Percentiles rank a stretch among this genome's conserved stretches.
phyloP scores from a whole-genome alignment of 176 grass and related monocot species.

The Lolium rigidum region DNA sequence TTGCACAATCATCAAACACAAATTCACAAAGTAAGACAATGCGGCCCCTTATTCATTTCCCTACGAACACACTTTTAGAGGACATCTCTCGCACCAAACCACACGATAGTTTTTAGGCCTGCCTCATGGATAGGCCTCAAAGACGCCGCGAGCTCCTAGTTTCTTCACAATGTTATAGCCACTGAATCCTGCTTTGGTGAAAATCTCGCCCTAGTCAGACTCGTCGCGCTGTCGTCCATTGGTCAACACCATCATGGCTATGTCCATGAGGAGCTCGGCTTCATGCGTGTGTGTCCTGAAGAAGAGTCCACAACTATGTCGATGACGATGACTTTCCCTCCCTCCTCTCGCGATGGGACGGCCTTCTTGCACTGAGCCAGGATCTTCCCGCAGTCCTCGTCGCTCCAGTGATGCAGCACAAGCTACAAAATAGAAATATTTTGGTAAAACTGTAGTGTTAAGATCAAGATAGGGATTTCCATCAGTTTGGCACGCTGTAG shows the following conservation, averaged over 20 bases:
- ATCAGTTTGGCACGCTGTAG: too few relatives aligned
- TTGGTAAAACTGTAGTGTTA: too few relatives aligned
- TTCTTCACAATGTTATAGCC: constrained; percentile 24
- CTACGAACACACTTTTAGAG: neutral
- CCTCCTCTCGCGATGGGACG: constrained; percentile 27
- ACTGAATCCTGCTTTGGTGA: neutral
- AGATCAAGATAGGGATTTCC: neutral
- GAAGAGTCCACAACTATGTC: constrained; percentile 41
- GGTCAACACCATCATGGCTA: constrained; percentile 44
- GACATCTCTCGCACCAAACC: neutral
- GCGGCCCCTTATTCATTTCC: neutral
- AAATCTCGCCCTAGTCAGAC: constrained; percentile 33
- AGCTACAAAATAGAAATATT: neutral
- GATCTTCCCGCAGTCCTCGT: constrained; percentile 59
- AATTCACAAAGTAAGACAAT: neutral
- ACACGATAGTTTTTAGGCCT: too few relatives aligned
- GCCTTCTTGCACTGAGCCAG: constrained; percentile 53
- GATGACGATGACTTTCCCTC: constrained; percentile 59
- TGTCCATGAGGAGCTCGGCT: constrained; percentile 40
- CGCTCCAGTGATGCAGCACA: constrained; percentile 43
- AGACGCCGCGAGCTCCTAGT: constrained; percentile 4
- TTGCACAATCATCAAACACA: too few relatives aligned
- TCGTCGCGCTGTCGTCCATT: constrained; percentile 46
- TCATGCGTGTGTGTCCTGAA: constrained; percentile 34
- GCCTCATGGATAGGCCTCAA: constrained; percentile 27